These are phyloP conservation scores for Amborella trichopoda DNA, from an alignment of 164 flowering plant species.

Conservation along the genomic window DNA sequence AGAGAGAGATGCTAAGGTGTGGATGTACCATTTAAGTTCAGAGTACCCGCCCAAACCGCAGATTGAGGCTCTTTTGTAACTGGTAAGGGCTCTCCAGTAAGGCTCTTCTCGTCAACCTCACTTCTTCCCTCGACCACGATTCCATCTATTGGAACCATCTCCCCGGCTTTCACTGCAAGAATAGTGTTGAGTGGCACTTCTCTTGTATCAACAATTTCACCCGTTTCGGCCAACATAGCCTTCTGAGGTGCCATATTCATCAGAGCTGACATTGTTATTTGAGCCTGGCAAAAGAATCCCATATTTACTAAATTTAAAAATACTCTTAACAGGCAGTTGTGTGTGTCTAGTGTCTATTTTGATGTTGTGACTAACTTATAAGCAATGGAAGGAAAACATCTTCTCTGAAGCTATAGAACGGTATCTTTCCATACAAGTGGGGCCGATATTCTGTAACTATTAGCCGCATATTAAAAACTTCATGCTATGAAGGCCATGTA, in stretches of 20 bases:
- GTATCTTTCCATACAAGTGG: no score
- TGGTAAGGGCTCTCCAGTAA: constrained; percentile 86
- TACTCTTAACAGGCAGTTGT: no score
- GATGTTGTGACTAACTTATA: no score
- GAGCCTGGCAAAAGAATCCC: no score
- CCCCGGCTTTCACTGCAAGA: constrained; percentile 83
- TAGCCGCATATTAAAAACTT: no score
- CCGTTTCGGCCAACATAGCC: constrained; percentile 75
- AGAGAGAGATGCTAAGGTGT: no score
- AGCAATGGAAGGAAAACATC: no score
- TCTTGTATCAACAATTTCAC: constrained; percentile 44
- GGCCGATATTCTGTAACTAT: no score
- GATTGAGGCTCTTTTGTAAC: constrained; percentile 63
- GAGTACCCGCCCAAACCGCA: constrained; percentile 83
- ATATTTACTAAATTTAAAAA: no score
- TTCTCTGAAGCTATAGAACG: no score
- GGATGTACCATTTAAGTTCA: constrained; percentile 86
- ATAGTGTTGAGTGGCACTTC: constrained; percentile 54
- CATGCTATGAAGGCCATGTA: no score
- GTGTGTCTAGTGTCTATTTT: no score
- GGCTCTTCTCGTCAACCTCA: constrained; percentile 79
- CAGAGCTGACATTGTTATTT: constrained; percentile 78
- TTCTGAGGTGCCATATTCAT: constrained; percentile 68
- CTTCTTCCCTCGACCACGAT: constrained; percentile 64
- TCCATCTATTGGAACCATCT: constrained; percentile 76